These are phyloP conservation scores for Stagonosporopsis chrysanthemi DNA, from an alignment of 2,329 filamentous ascomycete genomes.

Conservation along the genomic window DNA sequence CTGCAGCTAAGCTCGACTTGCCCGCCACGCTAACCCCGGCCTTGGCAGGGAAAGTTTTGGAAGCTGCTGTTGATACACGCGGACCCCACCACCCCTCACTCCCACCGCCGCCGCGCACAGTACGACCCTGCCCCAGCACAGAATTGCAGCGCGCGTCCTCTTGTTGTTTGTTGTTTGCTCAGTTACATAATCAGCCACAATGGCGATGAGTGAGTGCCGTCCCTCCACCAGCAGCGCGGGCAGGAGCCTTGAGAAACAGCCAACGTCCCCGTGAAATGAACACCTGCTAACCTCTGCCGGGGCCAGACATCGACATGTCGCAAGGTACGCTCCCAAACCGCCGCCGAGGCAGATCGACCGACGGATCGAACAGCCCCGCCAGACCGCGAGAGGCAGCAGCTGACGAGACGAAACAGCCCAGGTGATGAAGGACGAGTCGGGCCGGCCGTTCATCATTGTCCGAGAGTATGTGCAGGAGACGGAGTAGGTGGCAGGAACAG, in stretches of 20 bases:
- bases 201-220: slow-evolving; percentile 51
- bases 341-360: slow-evolving; percentile 1
- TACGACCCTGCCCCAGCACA: slow-evolving; percentile 11
- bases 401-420: slow-evolving; percentile 58
- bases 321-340: slow-evolving; percentile 67
- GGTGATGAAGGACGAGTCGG: slow-evolving; percentile 96
- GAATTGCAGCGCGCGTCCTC: slow-evolving; percentile 8
- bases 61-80: slow-evolving; percentile 27
- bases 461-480: slow-evolving; percentile 75
- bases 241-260: background rate
- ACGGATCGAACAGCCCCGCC: background rate
- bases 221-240: background rate
- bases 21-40: slow-evolving; percentile 21
- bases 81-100: slow-evolving; percentile 41
- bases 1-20: background rate
- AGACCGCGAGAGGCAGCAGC: slow-evolving; percentile 23
- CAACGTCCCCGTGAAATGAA: background rate
- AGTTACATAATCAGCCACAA: slow-evolving; percentile 28
- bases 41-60: slow-evolving; percentile 39
- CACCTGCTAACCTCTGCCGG: slow-evolving; percentile 36
- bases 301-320: slow-evolving; percentile 78
- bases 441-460: slow-evolving; percentile 96
- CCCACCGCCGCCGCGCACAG: slow-evolving; percentile 18
- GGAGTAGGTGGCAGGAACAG: background rate
- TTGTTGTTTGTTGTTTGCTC: slow-evolving; percentile 4